A percentile compares a stretch with the other conserved stretches of the same genome.
phyloP scores from a whole-genome alignment of 2,329 filamentous ascomycete genomes.

The Penicillium sp. region DNA sequence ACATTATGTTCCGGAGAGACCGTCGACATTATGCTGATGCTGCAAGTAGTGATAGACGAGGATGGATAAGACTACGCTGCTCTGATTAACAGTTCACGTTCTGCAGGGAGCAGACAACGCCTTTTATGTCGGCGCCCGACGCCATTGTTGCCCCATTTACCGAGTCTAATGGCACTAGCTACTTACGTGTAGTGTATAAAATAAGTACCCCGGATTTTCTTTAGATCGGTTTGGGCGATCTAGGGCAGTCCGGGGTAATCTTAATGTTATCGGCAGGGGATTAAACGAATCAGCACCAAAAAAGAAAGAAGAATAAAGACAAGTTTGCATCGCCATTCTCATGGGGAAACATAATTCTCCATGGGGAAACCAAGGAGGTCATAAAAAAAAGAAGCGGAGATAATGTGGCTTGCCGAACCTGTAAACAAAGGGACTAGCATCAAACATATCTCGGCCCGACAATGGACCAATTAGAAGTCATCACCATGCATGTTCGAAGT shows the following conservation, averaged over 20 bases:
- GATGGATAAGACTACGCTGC: background rate
- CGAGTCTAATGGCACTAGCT: background rate
- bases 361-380: background rate
- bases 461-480: slow-evolving; percentile 14
- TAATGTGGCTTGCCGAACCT: background rate
- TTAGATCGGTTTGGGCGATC: too few species aligned
- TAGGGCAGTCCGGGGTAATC: background rate
- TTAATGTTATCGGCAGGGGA: background rate
- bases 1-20: background rate
- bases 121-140: background rate
- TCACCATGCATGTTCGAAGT: background rate
- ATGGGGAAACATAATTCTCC: background rate
- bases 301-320: background rate
- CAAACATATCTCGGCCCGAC: slow-evolving; percentile 14
- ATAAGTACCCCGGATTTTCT: background rate
- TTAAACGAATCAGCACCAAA: background rate
- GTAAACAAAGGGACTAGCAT: background rate
- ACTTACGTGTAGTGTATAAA: background rate
- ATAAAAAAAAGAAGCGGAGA: background rate
- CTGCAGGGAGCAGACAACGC: background rate
- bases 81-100: background rate
- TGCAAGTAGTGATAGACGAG: background rate
- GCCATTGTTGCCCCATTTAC: background rate
- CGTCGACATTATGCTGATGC: background rate
- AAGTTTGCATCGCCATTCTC: background rate